Base-by-base conservation (phyloP, 192 early-diverging fungal genomes). In the Coemansia sp. region DNA sequence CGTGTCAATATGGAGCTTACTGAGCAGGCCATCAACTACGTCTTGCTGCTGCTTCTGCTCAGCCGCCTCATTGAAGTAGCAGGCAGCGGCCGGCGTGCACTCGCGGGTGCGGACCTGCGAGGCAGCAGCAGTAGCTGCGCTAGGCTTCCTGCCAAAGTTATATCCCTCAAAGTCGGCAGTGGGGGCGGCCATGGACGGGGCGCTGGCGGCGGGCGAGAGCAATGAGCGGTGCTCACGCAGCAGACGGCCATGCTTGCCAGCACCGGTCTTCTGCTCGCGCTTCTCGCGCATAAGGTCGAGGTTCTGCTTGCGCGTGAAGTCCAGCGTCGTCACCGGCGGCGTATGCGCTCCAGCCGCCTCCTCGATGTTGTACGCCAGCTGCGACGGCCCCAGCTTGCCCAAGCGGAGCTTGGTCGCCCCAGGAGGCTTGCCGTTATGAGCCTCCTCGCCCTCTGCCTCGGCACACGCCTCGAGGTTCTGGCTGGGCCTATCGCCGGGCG, bases 221-320 rank as follows among this genome's bases (percentile, higher is more conserved):
- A 61, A 44, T 5, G 53, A 36, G 48, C 42, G 70, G 41, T 68
- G 67, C 10, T 60, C 64, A 34, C 66, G 74, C 51, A 76, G 63
- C 69, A 82, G 68, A 15, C 79, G 70, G 7, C 68, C 72, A 31
- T 76, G 71, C 64, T 82, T 82, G 12, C 79, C 75, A 45, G 57
- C 68, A 15, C 80, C 80, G 4, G 69, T 31, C 29, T 64, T 74
- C 37, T 70, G 66, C 57, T 74, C 75, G 37, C 70, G 80, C 75
- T 77, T 77, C 67, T 75, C 69, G 50, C 72, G 80, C 72, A 82
- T 62, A 69, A 62, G 60, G 36, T 82, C 72, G 9, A 74, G 37
- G 53, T 77, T 82, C 69, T 60, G 71, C 72, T 77, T 82, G 69
- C 80, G 80, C 14, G 80, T 76, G 69, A 77, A 82, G 59, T 76